Evolutionary conservation across 345 rosid genomes (phyloP).

Genomic region (Salix brachista): DNA sequence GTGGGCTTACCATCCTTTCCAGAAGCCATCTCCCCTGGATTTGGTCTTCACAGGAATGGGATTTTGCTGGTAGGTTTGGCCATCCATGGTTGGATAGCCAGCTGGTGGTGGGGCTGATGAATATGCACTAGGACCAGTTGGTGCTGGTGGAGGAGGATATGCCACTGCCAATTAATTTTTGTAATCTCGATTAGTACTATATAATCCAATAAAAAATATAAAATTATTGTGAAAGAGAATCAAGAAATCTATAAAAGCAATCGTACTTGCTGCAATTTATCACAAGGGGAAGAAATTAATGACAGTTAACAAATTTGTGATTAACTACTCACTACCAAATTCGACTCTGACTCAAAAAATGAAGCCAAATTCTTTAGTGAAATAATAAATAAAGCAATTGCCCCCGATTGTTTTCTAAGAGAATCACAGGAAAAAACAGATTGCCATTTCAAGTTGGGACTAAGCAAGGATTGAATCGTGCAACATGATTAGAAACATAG

Average conservation of each 20-base stretch:
- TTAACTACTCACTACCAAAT: too few relatives aligned
- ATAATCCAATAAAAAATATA: background rate
- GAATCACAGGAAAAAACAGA: too few relatives aligned
- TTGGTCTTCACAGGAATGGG: constrained; percentile 41
- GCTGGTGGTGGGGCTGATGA: constrained; percentile 40
- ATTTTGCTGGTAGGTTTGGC: constrained; percentile 8
- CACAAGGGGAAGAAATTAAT: background rate
- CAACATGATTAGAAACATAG: too few relatives aligned
- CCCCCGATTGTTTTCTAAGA: too few relatives aligned
- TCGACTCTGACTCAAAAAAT: background rate
- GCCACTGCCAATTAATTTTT: background rate
- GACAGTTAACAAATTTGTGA: background rate
- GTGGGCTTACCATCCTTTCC: constrained; percentile 60
- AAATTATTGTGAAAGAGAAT: background rate
- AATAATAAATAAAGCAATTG: too few relatives aligned
- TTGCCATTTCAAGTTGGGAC: too few relatives aligned
- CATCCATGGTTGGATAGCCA: constrained; percentile 55
- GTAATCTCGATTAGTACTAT: background rate
- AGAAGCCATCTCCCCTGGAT: constrained; percentile 69
- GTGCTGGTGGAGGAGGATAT: constrained; percentile 2
- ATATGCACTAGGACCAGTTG: background rate
- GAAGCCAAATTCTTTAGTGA: too few relatives aligned
- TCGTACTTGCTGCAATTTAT: background rate
- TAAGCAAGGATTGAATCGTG: too few relatives aligned
- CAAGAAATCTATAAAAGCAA: background rate